A percentile compares a stretch with the other conserved stretches of the same genome.
These are phyloP conservation scores for Chytriomyces sp. DNA, from an alignment of 192 early-diverging fungal species.

Conservation along the genomic window DNA sequence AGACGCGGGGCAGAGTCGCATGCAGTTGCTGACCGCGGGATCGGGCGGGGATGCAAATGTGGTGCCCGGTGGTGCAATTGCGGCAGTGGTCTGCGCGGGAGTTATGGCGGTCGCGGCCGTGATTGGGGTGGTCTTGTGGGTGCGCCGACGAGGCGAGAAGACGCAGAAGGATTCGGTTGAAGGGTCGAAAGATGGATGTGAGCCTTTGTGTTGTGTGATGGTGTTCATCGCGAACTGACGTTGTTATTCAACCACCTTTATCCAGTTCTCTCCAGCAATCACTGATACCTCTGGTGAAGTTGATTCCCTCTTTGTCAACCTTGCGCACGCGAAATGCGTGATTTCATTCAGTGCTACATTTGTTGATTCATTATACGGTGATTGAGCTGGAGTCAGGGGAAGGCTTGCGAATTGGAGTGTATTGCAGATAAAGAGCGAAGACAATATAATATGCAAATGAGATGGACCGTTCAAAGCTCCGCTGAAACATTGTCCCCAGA, in stretches of 20 bases:
- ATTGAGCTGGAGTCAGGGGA: too few relatives aligned
- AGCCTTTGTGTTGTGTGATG: not conserved
- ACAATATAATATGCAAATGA: too few relatives aligned
- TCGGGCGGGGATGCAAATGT: not conserved
- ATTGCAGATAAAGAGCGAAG: too few relatives aligned
- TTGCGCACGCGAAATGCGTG: not conserved
- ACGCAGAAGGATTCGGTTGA: not conserved
- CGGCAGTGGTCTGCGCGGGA: not conserved
- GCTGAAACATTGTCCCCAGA: constrained; percentile 8
- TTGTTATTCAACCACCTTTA: not conserved
- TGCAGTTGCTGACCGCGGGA: not conserved
- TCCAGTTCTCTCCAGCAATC: too few relatives aligned
- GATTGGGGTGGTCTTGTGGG: not conserved
- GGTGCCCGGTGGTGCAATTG: not conserved
- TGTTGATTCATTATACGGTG: not conserved
- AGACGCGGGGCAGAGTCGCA: not conserved
- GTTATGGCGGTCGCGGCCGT: not conserved
- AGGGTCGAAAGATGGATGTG: not conserved
- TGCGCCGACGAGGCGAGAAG: not conserved
- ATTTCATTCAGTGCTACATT: not conserved
- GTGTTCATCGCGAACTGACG: not conserved
- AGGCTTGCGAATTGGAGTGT: too few relatives aligned
- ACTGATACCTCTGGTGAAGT: not conserved
- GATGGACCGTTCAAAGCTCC: too few relatives aligned
- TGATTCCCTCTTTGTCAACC: not conserved